phyloP scores from a whole-genome alignment of 768 basidiomycete species.

The Amanita polypyramis region DNA sequence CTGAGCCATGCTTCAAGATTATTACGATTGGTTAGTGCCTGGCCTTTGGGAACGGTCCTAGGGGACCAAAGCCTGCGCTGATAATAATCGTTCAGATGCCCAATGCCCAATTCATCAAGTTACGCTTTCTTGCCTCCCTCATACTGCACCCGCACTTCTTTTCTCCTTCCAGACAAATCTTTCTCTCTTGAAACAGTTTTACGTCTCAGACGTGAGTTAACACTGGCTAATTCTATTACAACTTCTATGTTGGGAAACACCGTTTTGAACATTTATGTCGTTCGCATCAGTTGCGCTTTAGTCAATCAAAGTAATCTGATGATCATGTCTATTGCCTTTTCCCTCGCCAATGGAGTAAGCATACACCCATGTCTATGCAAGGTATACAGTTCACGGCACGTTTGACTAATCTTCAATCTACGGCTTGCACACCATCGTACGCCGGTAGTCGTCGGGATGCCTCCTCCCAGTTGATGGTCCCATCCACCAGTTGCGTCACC shows the following conservation, averaged over 20 bases:
- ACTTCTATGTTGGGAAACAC: conserved; percentile 3
- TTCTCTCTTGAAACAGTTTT: not conserved
- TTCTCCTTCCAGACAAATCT: not conserved
- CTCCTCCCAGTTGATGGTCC: conserved; percentile 64
- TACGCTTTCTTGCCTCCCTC: not conserved
- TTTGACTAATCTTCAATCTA: conserved; percentile 30
- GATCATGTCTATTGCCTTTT: conserved; percentile 4
- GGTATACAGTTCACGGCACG: not conserved
- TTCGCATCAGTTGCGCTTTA: conserved; percentile 2
- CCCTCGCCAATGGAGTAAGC: not conserved
- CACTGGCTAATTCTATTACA: not conserved
- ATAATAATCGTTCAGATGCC: not conserved
- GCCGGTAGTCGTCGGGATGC: conserved; percentile 61
- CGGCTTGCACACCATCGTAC: conserved; percentile 87
- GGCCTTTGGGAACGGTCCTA: too few species aligned
- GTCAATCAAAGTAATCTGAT: not conserved
- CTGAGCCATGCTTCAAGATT: too few species aligned
- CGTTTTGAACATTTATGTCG: not conserved
- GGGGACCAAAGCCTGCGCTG: not conserved
- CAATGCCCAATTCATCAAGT: not conserved
- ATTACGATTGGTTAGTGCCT: too few species aligned
- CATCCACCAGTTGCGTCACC: conserved; percentile 70
- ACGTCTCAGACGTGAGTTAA: not conserved
- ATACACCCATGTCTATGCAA: too few species aligned
- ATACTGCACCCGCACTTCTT: not conserved